These are phyloP conservation scores for Kodamaea arcana DNA, from an alignment of 1,139 yeast species.

Conservation along the genomic window DNA sequence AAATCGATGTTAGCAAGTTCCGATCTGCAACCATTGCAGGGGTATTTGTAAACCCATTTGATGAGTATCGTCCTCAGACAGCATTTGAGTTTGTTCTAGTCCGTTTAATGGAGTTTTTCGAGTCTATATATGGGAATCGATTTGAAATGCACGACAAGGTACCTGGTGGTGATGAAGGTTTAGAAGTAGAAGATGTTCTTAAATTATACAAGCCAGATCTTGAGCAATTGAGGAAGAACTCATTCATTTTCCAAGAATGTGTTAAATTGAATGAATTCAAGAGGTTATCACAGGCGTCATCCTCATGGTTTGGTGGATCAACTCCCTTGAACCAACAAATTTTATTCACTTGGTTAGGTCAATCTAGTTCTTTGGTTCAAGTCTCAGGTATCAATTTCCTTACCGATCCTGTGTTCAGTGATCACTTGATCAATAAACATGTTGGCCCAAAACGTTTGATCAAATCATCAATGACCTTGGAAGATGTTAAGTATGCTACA, in stretches of 20 bases:
- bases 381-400: slow-evolving; percentile 68
- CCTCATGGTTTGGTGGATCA: slow-evolving; percentile 5
- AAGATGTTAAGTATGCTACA: slow-evolving; percentile 55
- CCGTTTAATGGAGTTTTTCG: slow-evolving; percentile 65
- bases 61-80: slow-evolving; percentile 88
- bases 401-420: slow-evolving; percentile 81
- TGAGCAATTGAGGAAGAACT: slow-evolving; percentile 37
- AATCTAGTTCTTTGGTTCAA: slow-evolving; percentile 76
- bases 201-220: slow-evolving; percentile 59
- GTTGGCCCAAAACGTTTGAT: slow-evolving; percentile 82
- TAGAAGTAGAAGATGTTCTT: slow-evolving; percentile 48
- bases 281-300: slow-evolving; percentile 4
- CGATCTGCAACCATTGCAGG: slow-evolving; percentile 64
- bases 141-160: slow-evolving; percentile 36
- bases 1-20: slow-evolving; percentile 29
- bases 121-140: slow-evolving; percentile 62
- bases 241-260: slow-evolving; percentile 27
- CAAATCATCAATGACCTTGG: slow-evolving; percentile 62
- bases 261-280: slow-evolving; percentile 18
- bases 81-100: slow-evolving; percentile 78
- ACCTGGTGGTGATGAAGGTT: slow-evolving; percentile 46
- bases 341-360: slow-evolving; percentile 89
- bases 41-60: slow-evolving; percentile 83
- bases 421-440: slow-evolving; percentile 56
- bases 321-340: slow-evolving; percentile 44